These are phyloP conservation scores for Lasiosphaeria miniovina DNA, from an alignment of 495 filamentous ascomycete species.

Conservation along the genomic window DNA sequence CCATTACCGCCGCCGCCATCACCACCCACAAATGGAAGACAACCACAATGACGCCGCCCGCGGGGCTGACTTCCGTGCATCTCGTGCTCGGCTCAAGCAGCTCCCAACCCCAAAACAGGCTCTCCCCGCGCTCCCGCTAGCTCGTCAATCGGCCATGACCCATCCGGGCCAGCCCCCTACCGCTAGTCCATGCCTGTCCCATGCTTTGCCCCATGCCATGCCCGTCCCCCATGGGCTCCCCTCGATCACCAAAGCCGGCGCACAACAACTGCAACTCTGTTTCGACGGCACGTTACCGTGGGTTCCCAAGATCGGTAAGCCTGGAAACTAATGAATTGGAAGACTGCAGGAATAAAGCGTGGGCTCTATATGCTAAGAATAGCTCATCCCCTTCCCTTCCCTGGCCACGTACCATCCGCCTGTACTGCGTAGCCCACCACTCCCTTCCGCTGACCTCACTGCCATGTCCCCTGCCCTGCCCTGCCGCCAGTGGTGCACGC, in stretches of 20 bases:
- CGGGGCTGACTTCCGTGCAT: not conserved
- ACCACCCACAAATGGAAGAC: not conserved
- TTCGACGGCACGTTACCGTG: conserved; percentile 40
- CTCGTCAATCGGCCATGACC: conserved; percentile 15
- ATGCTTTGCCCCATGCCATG: not conserved
- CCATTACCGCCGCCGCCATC: not conserved
- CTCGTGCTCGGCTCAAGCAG: not conserved
- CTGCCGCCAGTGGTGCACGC: no score
- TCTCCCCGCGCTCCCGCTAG: not conserved
- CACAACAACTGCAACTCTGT: conserved; percentile 38
- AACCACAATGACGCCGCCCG: not conserved
- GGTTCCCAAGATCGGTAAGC: conserved; percentile 38
- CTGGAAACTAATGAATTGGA: conserved; percentile 37
- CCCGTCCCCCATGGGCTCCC: conserved; percentile 6
- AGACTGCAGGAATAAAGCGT: conserved; percentile 38
- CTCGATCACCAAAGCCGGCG: conserved; percentile 30
- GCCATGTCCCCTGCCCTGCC: not conserved
- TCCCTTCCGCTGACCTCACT: conserved; percentile 27
- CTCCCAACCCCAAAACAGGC: conserved; percentile 6
- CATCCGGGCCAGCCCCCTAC: conserved; percentile 19
- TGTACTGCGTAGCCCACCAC: conserved; percentile 10
- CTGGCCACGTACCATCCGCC: conserved; percentile 29
- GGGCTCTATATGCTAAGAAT: conserved; percentile 42
- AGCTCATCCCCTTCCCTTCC: conserved; percentile 26
- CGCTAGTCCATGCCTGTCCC: not conserved